Conservation (phyloP, 495 filamentous ascomycete genomes). For the Xylaria scruposa region DNA sequence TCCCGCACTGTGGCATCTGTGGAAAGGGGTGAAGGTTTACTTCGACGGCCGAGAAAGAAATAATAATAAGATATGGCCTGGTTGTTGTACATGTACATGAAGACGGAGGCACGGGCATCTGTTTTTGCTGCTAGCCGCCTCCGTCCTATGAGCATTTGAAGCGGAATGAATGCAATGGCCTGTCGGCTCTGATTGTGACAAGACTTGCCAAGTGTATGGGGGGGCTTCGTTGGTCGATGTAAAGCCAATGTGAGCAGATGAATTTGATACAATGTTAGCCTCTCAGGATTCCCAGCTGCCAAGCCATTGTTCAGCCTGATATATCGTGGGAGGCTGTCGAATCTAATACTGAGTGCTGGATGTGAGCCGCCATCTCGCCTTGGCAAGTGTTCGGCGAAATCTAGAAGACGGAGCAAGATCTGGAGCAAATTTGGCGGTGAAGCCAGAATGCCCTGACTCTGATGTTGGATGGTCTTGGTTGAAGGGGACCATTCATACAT, state of each 20-base stretch:
- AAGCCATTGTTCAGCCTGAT: background rate
- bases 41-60: conserved; percentile 1
- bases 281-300: background rate
- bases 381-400: background rate
- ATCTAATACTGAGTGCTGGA: background rate
- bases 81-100: conserved; percentile 10
- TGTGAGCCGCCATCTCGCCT: background rate
- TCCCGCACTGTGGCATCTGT: background rate
- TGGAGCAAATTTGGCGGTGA: conserved; percentile 9
- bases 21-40: background rate
- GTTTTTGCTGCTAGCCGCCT: background rate
- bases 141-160: background rate
- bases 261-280: background rate
- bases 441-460: background rate
- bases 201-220: background rate
- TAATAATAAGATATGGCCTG: background rate
- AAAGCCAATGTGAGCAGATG: background rate
- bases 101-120: background rate
- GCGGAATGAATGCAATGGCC: background rate
- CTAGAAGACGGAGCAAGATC: background rate
- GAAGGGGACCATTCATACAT: background rate
- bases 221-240: background rate
- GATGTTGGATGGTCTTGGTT: background rate
- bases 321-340: background rate
- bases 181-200: background rate